Evolutionary conservation across 495 filamentous ascomycete species (phyloP).

Genomic region (Aspergillus funiculosus): DNA sequence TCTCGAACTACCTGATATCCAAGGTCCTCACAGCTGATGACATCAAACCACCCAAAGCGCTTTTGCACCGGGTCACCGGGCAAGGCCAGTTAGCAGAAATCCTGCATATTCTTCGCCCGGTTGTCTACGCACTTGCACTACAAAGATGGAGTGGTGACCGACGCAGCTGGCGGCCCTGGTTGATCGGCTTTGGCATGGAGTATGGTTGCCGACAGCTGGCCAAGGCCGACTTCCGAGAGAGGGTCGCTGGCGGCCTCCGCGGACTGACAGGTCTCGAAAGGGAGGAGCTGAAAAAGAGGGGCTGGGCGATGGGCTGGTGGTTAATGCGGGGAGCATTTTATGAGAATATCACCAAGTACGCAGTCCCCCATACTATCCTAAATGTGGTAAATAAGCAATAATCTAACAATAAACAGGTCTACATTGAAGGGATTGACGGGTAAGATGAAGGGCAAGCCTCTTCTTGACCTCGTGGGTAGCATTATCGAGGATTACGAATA

Average conservation of each 20-base stretch:
- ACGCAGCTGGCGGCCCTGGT: slow-evolving; percentile 79
- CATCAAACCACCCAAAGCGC: slow-evolving; percentile 78
- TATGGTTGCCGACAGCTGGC: slow-evolving; percentile 78
- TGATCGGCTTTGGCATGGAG: slow-evolving; percentile 81
- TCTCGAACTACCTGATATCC: slow-evolving; percentile 79
- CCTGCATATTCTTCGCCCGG: slow-evolving; percentile 84
- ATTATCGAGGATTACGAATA: slow-evolving; percentile 94
- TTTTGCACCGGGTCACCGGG: slow-evolving; percentile 65
- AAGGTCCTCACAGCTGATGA: slow-evolving; percentile 93
- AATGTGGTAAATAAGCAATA: slow-evolving; percentile 1
- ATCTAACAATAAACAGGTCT: slow-evolving; percentile 42
- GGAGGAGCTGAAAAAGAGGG: slow-evolving; percentile 78
- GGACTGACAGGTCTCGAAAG: slow-evolving; percentile 77
- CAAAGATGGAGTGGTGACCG: slow-evolving; percentile 58
- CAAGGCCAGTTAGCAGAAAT: slow-evolving; percentile 76
- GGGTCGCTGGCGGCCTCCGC: slow-evolving; percentile 58
- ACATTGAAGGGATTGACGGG: slow-evolving; percentile 56
- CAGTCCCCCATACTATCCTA: neutral
- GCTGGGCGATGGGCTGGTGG: slow-evolving; percentile 93
- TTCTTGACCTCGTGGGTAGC: slow-evolving; percentile 73
- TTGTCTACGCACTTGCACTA: slow-evolving; percentile 83
- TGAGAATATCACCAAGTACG: slow-evolving; percentile 80
- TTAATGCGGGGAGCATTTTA: slow-evolving; percentile 92
- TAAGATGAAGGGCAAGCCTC: slow-evolving; percentile 66
- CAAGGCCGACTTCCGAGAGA: slow-evolving; percentile 64